These are phyloP conservation scores for Astragalus glycyphyllos DNA, from an alignment of 306 rosid genomes.

Conservation along the genomic window DNA sequence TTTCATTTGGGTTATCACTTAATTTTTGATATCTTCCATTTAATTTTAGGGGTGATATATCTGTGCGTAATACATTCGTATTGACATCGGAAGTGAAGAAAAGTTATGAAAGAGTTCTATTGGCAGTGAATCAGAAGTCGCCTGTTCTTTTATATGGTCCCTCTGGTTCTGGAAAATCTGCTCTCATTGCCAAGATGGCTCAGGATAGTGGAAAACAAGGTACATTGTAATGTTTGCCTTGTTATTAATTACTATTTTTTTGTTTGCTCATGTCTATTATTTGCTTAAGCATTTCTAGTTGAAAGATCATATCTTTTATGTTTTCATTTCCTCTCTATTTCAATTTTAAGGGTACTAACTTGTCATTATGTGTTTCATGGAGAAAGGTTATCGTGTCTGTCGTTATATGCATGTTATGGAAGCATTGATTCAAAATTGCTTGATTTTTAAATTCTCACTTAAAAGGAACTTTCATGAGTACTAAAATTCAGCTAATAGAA, in stretches of 20 bases:
- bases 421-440: not conserved
- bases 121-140: conserved; percentile 86
- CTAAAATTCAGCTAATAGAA: conserved; percentile 9
- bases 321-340: not conserved
- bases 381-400: not conserved
- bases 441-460: conserved; percentile 8
- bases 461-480: conserved; percentile 10
- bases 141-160: conserved; percentile 89
- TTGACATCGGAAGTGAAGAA: conserved; percentile 66
- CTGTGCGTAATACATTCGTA: conserved; percentile 52
- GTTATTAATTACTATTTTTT: not conserved
- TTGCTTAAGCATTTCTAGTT: conserved; percentile 30
- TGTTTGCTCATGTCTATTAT: conserved; percentile 10
- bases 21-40: conserved; percentile 36
- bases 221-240: conserved; percentile 20
- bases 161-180: conserved; percentile 87
- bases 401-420: conserved; percentile 24
- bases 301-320: conserved; percentile 3
- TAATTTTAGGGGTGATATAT: conserved; percentile 57
- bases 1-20: conserved; percentile 34
- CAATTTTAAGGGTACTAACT: not conserved
- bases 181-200: conserved; percentile 80
- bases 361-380: conserved; percentile 15
- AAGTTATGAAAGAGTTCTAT: conserved; percentile 72
- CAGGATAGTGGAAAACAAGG: conserved; percentile 59